These are phyloP conservation scores for Boletus reticulatus DNA, from an alignment of 768 basidiomycete genomes.

Conservation along the genomic window DNA sequence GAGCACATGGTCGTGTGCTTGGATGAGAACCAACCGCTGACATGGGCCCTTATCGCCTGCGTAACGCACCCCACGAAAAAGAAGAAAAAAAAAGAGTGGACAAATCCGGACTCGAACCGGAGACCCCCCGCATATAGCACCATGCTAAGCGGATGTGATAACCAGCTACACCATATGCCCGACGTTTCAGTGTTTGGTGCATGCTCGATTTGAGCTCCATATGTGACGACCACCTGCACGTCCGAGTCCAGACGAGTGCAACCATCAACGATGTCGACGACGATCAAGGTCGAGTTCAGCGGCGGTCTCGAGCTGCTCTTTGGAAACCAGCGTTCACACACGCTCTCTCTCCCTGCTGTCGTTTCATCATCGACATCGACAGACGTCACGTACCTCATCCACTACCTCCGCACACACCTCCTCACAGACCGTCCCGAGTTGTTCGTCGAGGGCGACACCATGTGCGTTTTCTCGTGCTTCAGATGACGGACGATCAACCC, in stretches of 20 bases:
- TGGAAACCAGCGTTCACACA: slow-evolving; percentile 61
- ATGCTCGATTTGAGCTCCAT: too few species aligned
- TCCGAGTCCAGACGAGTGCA: too few species aligned
- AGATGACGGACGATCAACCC: not conserved
- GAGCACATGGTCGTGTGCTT: too few species aligned
- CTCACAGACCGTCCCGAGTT: slow-evolving; percentile 85
- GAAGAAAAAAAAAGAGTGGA: slow-evolving; percentile 29
- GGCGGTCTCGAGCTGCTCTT: slow-evolving; percentile 89
- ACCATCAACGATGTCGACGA: slow-evolving; percentile 10
- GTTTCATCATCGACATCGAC: slow-evolving; percentile 41
- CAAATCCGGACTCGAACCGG: slow-evolving; percentile 41
- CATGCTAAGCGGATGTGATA: slow-evolving; percentile 41
- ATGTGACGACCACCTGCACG: too few species aligned
- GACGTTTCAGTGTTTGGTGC: fast-evolving
- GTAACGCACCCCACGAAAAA: too few species aligned
- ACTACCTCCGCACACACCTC: slow-evolving; percentile 71
- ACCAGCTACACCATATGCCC: slow-evolving; percentile 42
- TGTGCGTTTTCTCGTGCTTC: slow-evolving; percentile 49
- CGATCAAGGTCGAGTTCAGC: slow-evolving; percentile 65
- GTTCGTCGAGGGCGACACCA: slow-evolving; percentile 83
- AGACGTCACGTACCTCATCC: slow-evolving; percentile 75
- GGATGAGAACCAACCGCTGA: too few species aligned
- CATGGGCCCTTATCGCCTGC: too few species aligned
- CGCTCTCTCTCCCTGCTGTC: slow-evolving; percentile 49
- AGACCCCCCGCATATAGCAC: slow-evolving; percentile 36